phyloP scores from a whole-genome alignment of 768 basidiomycete genomes.

The Hysterangium stoloniferum region DNA sequence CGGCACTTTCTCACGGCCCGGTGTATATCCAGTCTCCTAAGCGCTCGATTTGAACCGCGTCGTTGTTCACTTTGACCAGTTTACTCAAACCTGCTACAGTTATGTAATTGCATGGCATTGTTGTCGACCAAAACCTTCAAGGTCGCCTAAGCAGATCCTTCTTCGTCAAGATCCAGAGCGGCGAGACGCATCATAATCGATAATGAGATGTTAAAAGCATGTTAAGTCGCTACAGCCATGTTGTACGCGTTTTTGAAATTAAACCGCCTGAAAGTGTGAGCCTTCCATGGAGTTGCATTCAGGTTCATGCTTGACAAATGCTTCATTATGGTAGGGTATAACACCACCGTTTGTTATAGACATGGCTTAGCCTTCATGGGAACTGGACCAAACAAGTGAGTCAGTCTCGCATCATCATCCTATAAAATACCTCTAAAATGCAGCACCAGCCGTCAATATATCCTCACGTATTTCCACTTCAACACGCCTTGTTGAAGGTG shows the following conservation, averaged over 20 bases:
- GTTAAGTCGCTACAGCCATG: slow-evolving; percentile 61
- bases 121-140: slow-evolving; percentile 19
- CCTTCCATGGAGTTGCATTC: too few species aligned
- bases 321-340: not conserved
- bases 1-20: too few species aligned
- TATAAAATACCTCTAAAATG: too few species aligned
- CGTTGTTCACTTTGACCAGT: too few species aligned
- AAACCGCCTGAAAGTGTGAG: slow-evolving; percentile 32
- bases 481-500: slow-evolving; percentile 44
- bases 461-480: slow-evolving; percentile 55
- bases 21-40: too few species aligned
- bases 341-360: slow-evolving; percentile 54
- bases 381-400: slow-evolving; percentile 52
- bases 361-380: slow-evolving; percentile 67
- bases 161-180: slow-evolving; percentile 35
- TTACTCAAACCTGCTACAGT: too few species aligned
- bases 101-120: too few species aligned
- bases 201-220: slow-evolving; percentile 49
- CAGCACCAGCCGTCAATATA: slow-evolving; percentile 41
- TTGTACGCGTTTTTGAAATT: slow-evolving; percentile 44
- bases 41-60: too few species aligned
- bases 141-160: slow-evolving; percentile 19
- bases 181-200: slow-evolving; percentile 58
- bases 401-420: slow-evolving; percentile 15
- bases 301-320: not conserved